These are phyloP conservation scores for Withania somnifera DNA, from an alignment of 305 asterid genomes.

Conservation along the genomic window DNA sequence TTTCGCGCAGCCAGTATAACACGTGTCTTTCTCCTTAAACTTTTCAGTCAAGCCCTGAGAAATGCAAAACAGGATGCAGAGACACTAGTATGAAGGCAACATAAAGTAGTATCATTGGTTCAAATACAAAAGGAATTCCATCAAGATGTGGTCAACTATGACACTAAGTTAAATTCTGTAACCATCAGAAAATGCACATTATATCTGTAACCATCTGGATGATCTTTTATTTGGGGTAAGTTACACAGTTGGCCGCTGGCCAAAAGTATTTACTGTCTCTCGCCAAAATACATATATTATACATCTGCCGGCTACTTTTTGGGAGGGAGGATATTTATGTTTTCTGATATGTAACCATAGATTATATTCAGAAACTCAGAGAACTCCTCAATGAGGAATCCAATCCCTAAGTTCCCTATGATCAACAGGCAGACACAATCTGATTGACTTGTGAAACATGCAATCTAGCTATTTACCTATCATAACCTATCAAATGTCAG, in stretches of 20 bases:
- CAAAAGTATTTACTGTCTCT: not conserved
- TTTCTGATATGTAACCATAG: too few relatives aligned
- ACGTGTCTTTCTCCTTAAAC: conserved; percentile 74
- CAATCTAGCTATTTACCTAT: not conserved
- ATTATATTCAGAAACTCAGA: not conserved
- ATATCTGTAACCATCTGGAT: not conserved
- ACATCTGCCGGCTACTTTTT: too few relatives aligned
- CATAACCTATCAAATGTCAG: not conserved
- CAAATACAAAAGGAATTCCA: not conserved
- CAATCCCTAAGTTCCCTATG: not conserved
- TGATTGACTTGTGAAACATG: not conserved
- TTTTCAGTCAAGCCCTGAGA: conserved; percentile 82
- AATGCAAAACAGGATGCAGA: not conserved
- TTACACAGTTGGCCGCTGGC: not conserved
- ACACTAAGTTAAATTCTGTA: not conserved
- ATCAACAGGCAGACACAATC: not conserved
- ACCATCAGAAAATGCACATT: not conserved
- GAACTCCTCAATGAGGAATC: not conserved
- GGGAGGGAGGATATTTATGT: too few relatives aligned
- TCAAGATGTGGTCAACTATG: not conserved
- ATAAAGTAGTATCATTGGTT: not conserved
- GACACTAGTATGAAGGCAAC: not conserved
- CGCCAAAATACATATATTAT: not conserved
- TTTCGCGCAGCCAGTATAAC: conserved; percentile 62
- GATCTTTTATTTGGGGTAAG: not conserved